phyloP scores from a whole-genome alignment of 768 basidiomycete genomes.

The Calocybe gangraenosa region DNA sequence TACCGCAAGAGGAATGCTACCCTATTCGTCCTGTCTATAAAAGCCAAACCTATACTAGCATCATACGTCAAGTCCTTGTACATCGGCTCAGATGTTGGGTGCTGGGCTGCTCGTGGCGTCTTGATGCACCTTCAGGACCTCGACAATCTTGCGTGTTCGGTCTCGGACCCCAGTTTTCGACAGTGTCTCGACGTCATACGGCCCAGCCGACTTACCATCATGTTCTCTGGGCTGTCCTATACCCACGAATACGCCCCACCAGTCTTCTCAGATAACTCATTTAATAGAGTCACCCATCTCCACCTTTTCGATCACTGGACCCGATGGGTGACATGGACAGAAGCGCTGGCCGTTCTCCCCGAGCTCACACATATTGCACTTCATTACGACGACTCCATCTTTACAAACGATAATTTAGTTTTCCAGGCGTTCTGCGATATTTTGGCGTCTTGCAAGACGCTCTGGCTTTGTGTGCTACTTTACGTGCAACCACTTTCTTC shows the following conservation, averaged over 20 bases:
- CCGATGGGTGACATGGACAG: slow-evolving; percentile 3
- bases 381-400: slow-evolving; percentile 2
- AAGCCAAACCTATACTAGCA: too few relatives aligned
- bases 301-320: slow-evolving; percentile 4
- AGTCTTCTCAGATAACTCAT: slow-evolving; percentile 2
- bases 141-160: too few relatives aligned
- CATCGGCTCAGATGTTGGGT: too few relatives aligned
- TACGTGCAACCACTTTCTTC: neutral
- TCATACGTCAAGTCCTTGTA: too few relatives aligned
- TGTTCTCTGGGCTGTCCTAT: neutral
- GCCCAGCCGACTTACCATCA: too few relatives aligned
- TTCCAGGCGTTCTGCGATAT: slow-evolving; percentile 1
- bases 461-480: neutral
- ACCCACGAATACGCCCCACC: neutral
- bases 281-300: slow-evolving; percentile 2
- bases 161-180: too few relatives aligned
- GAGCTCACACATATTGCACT: slow-evolving; percentile 6
- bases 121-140: too few relatives aligned
- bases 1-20: neutral
- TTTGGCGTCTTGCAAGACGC: neutral
- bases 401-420: slow-evolving; percentile 2
- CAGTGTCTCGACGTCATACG: too few relatives aligned
- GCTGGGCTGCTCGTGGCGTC: too few relatives aligned
- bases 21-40: neutral
- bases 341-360: neutral